Evolutionary conservation across 2,329 filamentous ascomycete species (phyloP).

Genomic region (Neofusicoccum sp.): DNA sequence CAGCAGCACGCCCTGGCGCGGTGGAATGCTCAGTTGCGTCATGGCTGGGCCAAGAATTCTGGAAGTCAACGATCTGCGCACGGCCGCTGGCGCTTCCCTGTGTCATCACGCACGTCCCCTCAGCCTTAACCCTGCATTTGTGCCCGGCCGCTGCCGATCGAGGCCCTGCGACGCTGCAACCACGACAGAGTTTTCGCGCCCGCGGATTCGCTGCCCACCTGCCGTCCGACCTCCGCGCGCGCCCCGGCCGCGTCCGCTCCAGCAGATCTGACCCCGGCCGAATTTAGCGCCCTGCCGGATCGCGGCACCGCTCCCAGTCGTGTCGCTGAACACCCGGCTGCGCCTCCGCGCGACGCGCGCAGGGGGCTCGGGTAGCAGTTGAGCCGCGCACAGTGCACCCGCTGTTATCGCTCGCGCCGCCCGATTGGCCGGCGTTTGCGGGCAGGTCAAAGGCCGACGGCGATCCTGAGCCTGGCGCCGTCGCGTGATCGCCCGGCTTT

Average conservation of each 20-base stretch:
- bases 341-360: constrained; percentile 3
- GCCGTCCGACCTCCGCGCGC: constrained; percentile 37
- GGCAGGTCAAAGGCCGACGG: not conserved
- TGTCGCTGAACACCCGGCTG: constrained; percentile 12
- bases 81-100: constrained; percentile 8
- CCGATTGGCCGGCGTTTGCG: not conserved
- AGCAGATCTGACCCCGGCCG: constrained; percentile 67
- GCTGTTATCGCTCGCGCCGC: not conserved
- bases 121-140: constrained; percentile 19
- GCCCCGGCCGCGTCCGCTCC: constrained; percentile 71
- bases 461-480: not conserved
- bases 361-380: constrained; percentile 6
- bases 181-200: constrained; percentile 10
- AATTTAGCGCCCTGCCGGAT: constrained; percentile 60
- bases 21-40: constrained; percentile 20
- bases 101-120: constrained; percentile 5
- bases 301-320: not conserved
- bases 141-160: constrained; percentile 19
- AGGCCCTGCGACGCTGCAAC: constrained; percentile 14
- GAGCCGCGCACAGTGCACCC: constrained; percentile 8
- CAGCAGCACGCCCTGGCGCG: not conserved
- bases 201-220: constrained; percentile 15
- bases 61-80: constrained; percentile 19
- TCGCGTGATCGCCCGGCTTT: constrained; percentile 12
- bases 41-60: constrained; percentile 20